Conservation (phyloP, 192 early-diverging fungal species). For the Jimgerdemannia flammicorona region DNA sequence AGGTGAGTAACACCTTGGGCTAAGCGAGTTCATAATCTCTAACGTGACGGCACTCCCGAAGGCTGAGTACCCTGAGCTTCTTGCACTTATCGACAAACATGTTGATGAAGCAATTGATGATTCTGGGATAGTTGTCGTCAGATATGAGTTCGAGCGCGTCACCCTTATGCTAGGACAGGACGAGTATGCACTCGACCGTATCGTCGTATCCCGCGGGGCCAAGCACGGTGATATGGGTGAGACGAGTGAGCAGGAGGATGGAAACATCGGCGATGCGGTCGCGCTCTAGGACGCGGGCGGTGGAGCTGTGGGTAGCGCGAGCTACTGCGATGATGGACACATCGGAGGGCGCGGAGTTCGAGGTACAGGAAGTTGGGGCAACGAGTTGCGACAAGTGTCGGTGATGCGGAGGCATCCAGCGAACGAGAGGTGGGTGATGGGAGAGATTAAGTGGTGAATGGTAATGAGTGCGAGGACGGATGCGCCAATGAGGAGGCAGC, state of each 20-base stretch:
- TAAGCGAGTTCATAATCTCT: conserved; percentile 43
- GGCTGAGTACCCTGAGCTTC: conserved; percentile 44
- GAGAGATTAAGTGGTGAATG: conserved; percentile 25
- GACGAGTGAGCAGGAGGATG: conserved; percentile 42
- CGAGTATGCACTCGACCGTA: conserved; percentile 39
- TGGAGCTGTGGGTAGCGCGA: conserved; percentile 29
- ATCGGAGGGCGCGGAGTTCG: conserved; percentile 41
- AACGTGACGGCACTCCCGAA: conserved; percentile 45
- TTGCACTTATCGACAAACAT: conserved; percentile 44
- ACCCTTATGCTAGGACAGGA: conserved; percentile 30
- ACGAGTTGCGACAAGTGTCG: conserved; percentile 33
- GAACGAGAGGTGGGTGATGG: conserved; percentile 36
- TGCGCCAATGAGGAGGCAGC: conserved; percentile 38
- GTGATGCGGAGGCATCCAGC: conserved; percentile 47
- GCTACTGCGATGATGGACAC: conserved; percentile 38
- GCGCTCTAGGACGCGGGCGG: conserved; percentile 40
- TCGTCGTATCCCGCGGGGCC: conserved; percentile 49
- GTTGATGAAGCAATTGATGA: conserved; percentile 37
- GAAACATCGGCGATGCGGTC: conserved; percentile 34
- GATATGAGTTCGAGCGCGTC: conserved; percentile 41
- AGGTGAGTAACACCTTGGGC: conserved; percentile 40
- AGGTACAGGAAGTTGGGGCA: conserved; percentile 41
- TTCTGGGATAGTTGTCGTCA: conserved; percentile 36
- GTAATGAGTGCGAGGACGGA: conserved; percentile 32
- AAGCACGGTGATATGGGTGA: no score